Conservation (phyloP, 2,329 filamentous ascomycete genomes). For the Verticillium tricorpus region DNA sequence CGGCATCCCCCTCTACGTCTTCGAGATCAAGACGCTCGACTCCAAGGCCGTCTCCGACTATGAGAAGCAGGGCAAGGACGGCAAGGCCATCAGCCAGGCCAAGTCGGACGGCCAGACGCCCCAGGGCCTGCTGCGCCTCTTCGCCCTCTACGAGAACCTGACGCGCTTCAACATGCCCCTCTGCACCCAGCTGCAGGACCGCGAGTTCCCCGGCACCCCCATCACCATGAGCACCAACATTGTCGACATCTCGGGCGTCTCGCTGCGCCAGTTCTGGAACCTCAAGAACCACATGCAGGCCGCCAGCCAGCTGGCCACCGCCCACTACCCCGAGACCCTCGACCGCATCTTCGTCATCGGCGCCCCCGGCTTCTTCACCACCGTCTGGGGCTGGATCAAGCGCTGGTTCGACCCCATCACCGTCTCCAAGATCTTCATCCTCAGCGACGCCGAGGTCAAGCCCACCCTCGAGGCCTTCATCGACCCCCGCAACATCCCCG, state of each 20-base stretch:
- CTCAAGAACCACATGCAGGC: slow-evolving; percentile 91
- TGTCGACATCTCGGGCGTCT: slow-evolving; percentile 84
- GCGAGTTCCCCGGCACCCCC: slow-evolving; percentile 72
- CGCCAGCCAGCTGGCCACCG: slow-evolving; percentile 80
- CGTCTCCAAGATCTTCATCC: slow-evolving; percentile 93
- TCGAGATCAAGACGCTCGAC: slow-evolving; percentile 79
- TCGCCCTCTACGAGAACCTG: slow-evolving; percentile 90
- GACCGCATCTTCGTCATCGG: slow-evolving; percentile 78
- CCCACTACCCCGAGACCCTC: slow-evolving; percentile 91
- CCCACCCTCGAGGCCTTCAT: slow-evolving; percentile 78
- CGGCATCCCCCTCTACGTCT: slow-evolving; percentile 89
- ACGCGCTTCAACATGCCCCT: slow-evolving; percentile 83
- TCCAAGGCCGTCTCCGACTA: slow-evolving; percentile 76
- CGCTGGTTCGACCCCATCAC: slow-evolving; percentile 94
- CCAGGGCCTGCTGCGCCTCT: slow-evolving; percentile 76
- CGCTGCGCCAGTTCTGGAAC: slow-evolving; percentile 93
- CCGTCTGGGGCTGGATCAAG: slow-evolving; percentile 93
- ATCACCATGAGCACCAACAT: slow-evolving; percentile 93
- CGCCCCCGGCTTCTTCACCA: slow-evolving; percentile 85
- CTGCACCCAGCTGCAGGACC: slow-evolving; percentile 69
- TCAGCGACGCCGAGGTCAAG: slow-evolving; percentile 67
- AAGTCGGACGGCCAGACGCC: slow-evolving; percentile 63
- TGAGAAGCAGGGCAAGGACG: slow-evolving; percentile 59
- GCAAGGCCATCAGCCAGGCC: slow-evolving; percentile 54
- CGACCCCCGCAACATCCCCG: slow-evolving; percentile 77